Conservation (phyloP, 2,329 filamentous ascomycete genomes). For the Colletotrichum somersetense region DNA sequence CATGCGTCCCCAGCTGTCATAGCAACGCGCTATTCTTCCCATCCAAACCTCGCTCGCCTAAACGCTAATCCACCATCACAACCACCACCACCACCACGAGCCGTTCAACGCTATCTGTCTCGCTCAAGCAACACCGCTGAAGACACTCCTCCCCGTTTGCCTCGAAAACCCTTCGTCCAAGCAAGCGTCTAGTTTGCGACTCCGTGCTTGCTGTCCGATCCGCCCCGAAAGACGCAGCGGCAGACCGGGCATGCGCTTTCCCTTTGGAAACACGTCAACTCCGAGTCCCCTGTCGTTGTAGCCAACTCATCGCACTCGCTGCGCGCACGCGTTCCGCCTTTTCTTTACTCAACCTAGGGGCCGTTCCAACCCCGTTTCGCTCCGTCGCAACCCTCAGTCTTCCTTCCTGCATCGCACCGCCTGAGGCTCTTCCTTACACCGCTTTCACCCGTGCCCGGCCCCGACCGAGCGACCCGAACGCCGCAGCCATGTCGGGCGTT, state of each 20-base stretch:
- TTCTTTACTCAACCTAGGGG: slow-evolving; percentile 16
- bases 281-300: slow-evolving; percentile 21
- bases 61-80: background rate
- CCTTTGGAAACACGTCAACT: slow-evolving; percentile 16
- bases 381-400: slow-evolving; percentile 18
- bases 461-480: slow-evolving; percentile 35
- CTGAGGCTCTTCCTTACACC: slow-evolving; percentile 21
- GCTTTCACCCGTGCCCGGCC: slow-evolving; percentile 10
- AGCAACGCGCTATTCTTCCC: slow-evolving; percentile 28
- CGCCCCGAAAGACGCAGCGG: slow-evolving; percentile 5
- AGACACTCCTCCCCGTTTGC: background rate
- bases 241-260: slow-evolving; percentile 32
- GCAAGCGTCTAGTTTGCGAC: slow-evolving; percentile 19
- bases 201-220: background rate
- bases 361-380: slow-evolving; percentile 3
- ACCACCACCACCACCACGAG: background rate
- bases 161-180: background rate
- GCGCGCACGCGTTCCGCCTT: background rate
- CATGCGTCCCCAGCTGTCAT: slow-evolving; percentile 40
- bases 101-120: slow-evolving; percentile 8
- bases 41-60: slow-evolving; percentile 11
- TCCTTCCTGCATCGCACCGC: slow-evolving; percentile 6
- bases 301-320: slow-evolving; percentile 1
- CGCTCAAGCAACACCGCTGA: slow-evolving; percentile 21
- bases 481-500: slow-evolving; percentile 73